A percentile compares a stretch with the other conserved stretches of the same genome.
phyloP scores from a whole-genome alignment of 257 asterid species.

The Solanum clarkiae region DNA sequence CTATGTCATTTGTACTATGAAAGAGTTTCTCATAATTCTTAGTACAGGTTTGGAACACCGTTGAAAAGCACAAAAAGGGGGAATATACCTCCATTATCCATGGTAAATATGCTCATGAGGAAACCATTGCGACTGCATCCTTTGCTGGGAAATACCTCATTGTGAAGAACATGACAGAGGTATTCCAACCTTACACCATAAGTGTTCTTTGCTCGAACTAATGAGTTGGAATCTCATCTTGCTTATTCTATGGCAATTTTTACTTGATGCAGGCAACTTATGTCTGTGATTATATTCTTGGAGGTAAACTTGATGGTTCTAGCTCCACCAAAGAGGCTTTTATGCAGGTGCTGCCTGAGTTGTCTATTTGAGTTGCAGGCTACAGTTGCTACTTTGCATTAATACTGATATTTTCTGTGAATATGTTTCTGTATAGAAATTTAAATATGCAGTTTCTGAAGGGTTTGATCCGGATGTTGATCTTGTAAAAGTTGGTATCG shows the following conservation, averaged over 20 bases:
- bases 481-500: constrained; percentile 82
- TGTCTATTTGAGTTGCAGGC: neutral
- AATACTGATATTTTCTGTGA: constrained; percentile 6
- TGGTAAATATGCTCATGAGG: constrained; percentile 89
- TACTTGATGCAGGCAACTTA: constrained; percentile 58
- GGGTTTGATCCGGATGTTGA: constrained; percentile 47
- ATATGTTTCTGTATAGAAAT: constrained; percentile 55
- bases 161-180: constrained; percentile 93
- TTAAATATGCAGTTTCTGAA: constrained; percentile 62
- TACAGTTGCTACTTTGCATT: neutral
- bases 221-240: neutral
- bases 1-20: neutral
- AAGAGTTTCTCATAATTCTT: neutral
- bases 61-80: constrained; percentile 96
- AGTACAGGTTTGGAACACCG: constrained; percentile 77
- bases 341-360: constrained; percentile 47
- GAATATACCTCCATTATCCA: constrained; percentile 91
- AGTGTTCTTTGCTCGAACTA: neutral
- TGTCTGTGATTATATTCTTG: constrained; percentile 79
- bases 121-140: constrained; percentile 97
- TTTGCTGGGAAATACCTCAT: constrained; percentile 85
- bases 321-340: constrained; percentile 94
- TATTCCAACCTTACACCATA: constrained; percentile 3
- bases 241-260: neutral
- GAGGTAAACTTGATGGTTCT: constrained; percentile 56